Evolutionary conservation across 2,329 filamentous ascomycete species (phyloP).

Genomic region (Esteya vermicola): DNA sequence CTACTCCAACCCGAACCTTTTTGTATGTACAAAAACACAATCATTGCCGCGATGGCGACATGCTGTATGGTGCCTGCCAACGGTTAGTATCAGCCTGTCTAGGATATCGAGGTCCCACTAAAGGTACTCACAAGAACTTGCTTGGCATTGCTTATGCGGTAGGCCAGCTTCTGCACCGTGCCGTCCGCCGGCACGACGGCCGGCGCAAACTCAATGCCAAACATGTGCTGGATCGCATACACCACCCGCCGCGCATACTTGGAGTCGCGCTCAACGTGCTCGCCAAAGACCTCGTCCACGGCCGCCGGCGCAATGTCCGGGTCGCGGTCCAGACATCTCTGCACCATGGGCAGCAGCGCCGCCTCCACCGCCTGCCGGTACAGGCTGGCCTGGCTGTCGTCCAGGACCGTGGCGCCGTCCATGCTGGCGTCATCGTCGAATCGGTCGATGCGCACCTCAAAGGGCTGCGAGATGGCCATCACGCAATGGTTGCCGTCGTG

Average conservation of each 20-base stretch:
- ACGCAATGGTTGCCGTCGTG: conserved; percentile 86
- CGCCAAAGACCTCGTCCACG: conserved; percentile 70
- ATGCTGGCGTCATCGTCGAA: conserved; percentile 58
- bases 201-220: conserved; percentile 88
- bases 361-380: conserved; percentile 60
- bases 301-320: conserved; percentile 76
- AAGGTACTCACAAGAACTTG: conserved; percentile 63
- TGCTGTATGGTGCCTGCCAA: conserved; percentile 53
- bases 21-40: too few species aligned
- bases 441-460: conserved; percentile 71
- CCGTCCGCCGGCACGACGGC: conserved; percentile 88
- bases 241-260: conserved; percentile 86
- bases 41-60: conserved; percentile 37
- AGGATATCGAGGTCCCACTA: too few species aligned
- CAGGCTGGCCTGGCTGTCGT: conserved; percentile 28
- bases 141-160: conserved; percentile 92
- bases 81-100: conserved; percentile 1
- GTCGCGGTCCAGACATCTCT: conserved; percentile 86
- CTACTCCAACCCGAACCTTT: too few species aligned
- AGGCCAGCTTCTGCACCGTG: conserved; percentile 77
- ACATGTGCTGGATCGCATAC: conserved; percentile 92
- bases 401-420: background rate
- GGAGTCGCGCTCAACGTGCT: conserved; percentile 68
- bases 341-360: conserved; percentile 66
- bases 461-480: conserved; percentile 86